A percentile compares a stretch with the other conserved stretches of the same genome.
Conservation (phyloP, 352 stramenopile genomes). For the Globisporangium iwayamae region DNA sequence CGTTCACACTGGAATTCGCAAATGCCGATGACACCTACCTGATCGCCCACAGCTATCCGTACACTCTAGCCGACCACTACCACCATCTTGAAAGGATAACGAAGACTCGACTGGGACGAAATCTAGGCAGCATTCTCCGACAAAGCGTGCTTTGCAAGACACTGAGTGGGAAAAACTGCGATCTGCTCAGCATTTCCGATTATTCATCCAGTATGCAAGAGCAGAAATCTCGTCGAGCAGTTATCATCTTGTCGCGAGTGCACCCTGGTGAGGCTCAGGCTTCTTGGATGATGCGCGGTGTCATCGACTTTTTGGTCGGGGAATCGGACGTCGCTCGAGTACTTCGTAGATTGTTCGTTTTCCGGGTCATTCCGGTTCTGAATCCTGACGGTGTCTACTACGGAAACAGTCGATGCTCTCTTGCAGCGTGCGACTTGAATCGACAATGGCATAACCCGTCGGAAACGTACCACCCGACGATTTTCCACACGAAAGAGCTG, state of each 20-base stretch:
- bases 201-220: conserved; percentile 34
- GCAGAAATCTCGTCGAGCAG: conserved; percentile 28
- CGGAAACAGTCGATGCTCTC: conserved; percentile 90
- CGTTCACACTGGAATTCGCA: conserved; percentile 83
- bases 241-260: conserved; percentile 86
- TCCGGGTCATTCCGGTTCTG: conserved; percentile 92
- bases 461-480: conserved; percentile 77
- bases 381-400: conserved; percentile 93
- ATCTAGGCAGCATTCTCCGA: conserved; percentile 29
- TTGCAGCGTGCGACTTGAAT: conserved; percentile 86
- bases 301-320: conserved; percentile 88
- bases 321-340: conserved; percentile 49
- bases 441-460: conserved; percentile 83
- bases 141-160: conserved; percentile 58
- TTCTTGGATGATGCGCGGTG: conserved; percentile 93
- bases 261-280: conserved; percentile 90
- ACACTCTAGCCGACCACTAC: conserved; percentile 84
- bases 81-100: conserved; percentile 50
- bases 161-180: conserved; percentile 49
- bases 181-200: conserved; percentile 76
- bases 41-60: conserved; percentile 91
- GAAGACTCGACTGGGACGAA: conserved; percentile 1
- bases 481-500: conserved; percentile 83
- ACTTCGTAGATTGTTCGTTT: conserved; percentile 87
- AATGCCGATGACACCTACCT: conserved; percentile 83